Evolutionary conservation across 140 eudicot genomes (phyloP), one percentile per base, ranked within the genome.

Genomic region (Ambrosia hybrid): DNA sequence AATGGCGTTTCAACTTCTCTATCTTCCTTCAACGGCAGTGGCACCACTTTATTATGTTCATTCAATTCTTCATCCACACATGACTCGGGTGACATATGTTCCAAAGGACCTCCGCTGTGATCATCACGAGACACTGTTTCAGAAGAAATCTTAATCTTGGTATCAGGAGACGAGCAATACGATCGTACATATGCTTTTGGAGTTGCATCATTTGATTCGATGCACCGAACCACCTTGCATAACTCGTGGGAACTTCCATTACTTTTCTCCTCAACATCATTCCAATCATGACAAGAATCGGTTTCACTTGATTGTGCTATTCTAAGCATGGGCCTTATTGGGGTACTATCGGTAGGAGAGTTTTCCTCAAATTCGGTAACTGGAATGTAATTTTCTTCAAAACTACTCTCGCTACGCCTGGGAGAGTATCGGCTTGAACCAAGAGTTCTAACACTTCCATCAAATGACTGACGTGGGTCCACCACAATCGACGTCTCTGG

Each of bases 151-250:
- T 48, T 60, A 61, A 30, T 48, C 43, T 75, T 64, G 52, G 68
- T 49, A 68, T 79, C 78, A 26, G 85, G 79, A 59, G 76, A 78
- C 37, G 57, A 67, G 62, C 59, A 53, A 58, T 36, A 68, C 0
- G 83, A 69, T 67, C 74, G 81, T 6, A 48, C 26, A 57, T 58
- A 55, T 57, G 14, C 56, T 52, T 69, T 70, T 33, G 65, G 76
- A 49, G 72, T 72, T 21, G 57, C 59, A 34, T 85, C 87, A 12
- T 79, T 82, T 39, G 79, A 55, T 79, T 88, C 97, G 4, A 90
- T 81, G 83, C 98, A 90, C 56, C 82, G 78, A 74, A 90, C 95
- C 52, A 83, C 98, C 81, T 82, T 87, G 78, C 93, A 89, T 39
- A 78, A 46, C 58, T 85, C 95, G n/a, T 89, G 85, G 4, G 81